Conservation (phyloP, 306 rosid species). For the Sphenostylis stenocarpa region DNA sequence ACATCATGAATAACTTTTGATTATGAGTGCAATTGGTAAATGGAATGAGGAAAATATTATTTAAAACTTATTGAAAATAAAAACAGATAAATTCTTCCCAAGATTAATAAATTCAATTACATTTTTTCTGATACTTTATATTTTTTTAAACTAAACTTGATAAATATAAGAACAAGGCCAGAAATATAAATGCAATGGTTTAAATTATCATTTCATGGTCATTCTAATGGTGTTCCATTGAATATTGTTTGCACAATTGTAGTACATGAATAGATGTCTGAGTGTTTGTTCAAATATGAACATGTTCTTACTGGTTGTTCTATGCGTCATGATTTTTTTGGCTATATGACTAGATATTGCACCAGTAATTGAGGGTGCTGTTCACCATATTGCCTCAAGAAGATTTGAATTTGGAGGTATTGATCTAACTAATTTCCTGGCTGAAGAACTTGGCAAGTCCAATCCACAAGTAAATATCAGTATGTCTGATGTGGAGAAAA, state of each 20-base stretch:
- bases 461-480: slow-evolving; percentile 65
- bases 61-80: neutral
- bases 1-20: neutral
- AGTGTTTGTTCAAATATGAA: neutral
- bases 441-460: slow-evolving; percentile 80
- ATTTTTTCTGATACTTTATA: neutral
- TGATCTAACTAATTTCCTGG: slow-evolving; percentile 82
- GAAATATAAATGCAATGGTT: neutral
- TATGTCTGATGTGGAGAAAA: slow-evolving; percentile 77
- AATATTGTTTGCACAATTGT: neutral
- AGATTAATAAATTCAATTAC: neutral
- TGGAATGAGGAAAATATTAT: neutral
- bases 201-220: neutral
- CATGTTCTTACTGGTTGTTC: neutral
- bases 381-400: slow-evolving; percentile 89
- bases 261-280: neutral
- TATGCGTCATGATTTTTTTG: slow-evolving; percentile 20
- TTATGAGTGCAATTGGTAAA: neutral
- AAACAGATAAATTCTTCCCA: neutral
- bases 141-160: neutral
- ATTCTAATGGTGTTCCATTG: neutral
- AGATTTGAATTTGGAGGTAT: slow-evolving; percentile 89
- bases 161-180: neutral
- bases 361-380: slow-evolving; percentile 95
- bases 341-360: slow-evolving; percentile 72